A percentile compares a stretch with the other conserved stretches of the same genome.
Conservation (phyloP, 768 basidiomycete genomes). For the Boletus pseudo-olivaceus region DNA sequence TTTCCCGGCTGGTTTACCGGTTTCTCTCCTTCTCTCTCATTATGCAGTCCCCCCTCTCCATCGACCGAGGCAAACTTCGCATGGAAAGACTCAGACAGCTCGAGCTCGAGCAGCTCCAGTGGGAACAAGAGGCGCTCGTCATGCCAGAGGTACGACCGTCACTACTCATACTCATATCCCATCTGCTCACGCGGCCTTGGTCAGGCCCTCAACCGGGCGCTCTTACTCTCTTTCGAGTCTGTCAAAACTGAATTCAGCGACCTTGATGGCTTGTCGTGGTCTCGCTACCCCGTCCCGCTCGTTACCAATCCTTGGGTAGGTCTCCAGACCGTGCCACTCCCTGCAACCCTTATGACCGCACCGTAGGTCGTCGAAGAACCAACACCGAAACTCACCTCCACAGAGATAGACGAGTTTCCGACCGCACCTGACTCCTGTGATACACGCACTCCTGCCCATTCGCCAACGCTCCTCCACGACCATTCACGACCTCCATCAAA, state of each 20-base stretch:
- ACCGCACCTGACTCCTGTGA: conserved; percentile 8
- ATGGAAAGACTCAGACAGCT: conserved; percentile 45
- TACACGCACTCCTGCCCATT: conserved; percentile 6
- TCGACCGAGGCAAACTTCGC: conserved; percentile 45
- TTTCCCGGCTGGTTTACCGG: conserved; percentile 7
- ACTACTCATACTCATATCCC: no score
- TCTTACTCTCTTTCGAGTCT: conserved; percentile 42
- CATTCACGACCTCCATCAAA: background rate
- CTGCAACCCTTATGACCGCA: background rate
- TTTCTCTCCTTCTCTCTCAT: background rate
- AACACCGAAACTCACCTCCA: conserved; percentile 23
- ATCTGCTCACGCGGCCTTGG: conserved; percentile 9
- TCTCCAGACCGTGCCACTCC: background rate
- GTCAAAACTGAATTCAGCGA: conserved; percentile 63
- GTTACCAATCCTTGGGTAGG: conserved; percentile 27
- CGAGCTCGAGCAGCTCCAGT: conserved; percentile 50
- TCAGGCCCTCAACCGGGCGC: conserved; percentile 31
- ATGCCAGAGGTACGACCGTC: conserved; percentile 49
- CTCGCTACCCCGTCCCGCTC: conserved; percentile 33
- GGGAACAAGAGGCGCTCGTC: conserved; percentile 54
- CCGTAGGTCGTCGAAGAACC: conserved; percentile 27
- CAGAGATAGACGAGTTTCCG: conserved; percentile 20
- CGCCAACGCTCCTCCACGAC: background rate
- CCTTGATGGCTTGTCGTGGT: conserved; percentile 57
- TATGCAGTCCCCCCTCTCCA: conserved; percentile 25